Evolutionary conservation across 2,329 filamentous ascomycete genomes (phyloP), one percentile per base, ranked within the genome.

Genomic region (Gnomoniopsis smithogilvyi): DNA sequence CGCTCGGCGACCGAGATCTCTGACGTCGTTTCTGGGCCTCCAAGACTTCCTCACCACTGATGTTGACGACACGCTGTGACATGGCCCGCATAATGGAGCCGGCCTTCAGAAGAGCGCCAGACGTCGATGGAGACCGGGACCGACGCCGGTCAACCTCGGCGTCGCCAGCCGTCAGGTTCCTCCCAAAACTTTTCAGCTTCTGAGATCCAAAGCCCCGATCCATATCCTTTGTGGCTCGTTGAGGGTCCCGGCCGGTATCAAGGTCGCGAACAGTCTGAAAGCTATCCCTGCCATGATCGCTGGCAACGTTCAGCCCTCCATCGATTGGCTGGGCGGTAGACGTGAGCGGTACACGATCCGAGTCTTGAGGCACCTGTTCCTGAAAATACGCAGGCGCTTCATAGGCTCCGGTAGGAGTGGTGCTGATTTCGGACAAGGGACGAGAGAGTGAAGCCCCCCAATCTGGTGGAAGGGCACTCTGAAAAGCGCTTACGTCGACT

Each of bases 31-130:
- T 80, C 54, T 84, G 86, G 63, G 89, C 86, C 70, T 96, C 92
- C 17, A 93, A 80, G 21, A 91, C 77, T 66, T 97, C 91, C 68
- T 98, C 95, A 70, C 96, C 96, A 74, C 92, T 96, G 67, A 99
- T 84, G 69, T 98, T 98, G 69, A 99, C 95, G 58, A 99, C 93
- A 78, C 95, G 91, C 76, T 97, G 93, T 34, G 96, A 98, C 86
- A 99, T 96, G 62, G 86, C 86, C 64, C 89, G 84, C 73, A 93
- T 85, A 66, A 92, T 91, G 10, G 89, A 91, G 48, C 89, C 85
- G 62, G 90, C 89, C 65, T 86, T 81, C 24, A 82, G 84, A 54
- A 93, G 72, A 19, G 89, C 88, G 26, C 83, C 83, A 12, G 84
- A 81, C 10, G 83, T 80, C 19, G 87, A 87, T 2, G 84, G 78